Conservation (phyloP, 1,284 basidiomycete genomes). For the Entoloma clypeatum region DNA sequence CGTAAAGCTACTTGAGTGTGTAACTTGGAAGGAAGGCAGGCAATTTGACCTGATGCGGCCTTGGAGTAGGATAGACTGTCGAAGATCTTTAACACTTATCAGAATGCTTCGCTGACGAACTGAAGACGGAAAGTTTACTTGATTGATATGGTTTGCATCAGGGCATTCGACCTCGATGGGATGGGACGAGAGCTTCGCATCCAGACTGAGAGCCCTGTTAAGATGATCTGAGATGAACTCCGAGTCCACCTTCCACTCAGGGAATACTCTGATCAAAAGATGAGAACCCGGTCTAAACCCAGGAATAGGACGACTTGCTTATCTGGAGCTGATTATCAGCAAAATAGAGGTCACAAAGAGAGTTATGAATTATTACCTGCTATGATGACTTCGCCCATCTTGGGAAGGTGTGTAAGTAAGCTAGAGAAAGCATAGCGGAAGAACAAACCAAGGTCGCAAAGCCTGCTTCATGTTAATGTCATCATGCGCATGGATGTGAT, state of each 20-base stretch:
- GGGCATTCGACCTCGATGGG: slow-evolving; percentile 93
- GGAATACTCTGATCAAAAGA: slow-evolving; percentile 54
- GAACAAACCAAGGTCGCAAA: slow-evolving; percentile 76
- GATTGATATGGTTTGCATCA: slow-evolving; percentile 83
- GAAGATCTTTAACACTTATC: slow-evolving; percentile 61
- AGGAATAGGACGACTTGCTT: slow-evolving; percentile 32
- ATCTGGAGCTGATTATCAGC: slow-evolving; percentile 32
- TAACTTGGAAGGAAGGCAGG: neutral
- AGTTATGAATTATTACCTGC: slow-evolving; percentile 50
- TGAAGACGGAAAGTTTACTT: slow-evolving; percentile 37
- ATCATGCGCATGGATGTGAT: slow-evolving; percentile 15
- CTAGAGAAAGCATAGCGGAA: slow-evolving; percentile 1
- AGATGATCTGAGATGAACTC: slow-evolving; percentile 65
- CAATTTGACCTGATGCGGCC: slow-evolving; percentile 65
- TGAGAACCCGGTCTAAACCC: slow-evolving; percentile 5
- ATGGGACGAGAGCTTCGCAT: slow-evolving; percentile 90
- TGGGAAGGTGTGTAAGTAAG: slow-evolving; percentile 8
- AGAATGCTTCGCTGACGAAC: neutral
- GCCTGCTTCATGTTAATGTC: slow-evolving; percentile 45
- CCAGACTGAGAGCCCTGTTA: slow-evolving; percentile 71
- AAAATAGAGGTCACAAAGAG: neutral
- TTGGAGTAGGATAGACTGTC: slow-evolving; percentile 85
- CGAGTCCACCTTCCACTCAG: slow-evolving; percentile 74
- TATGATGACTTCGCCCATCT: slow-evolving; percentile 92
- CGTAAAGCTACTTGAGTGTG: slow-evolving; percentile 8